Percentiles rank a stretch among this genome's conserved stretches.
phyloP scores from a whole-genome alignment of 495 filamentous ascomycete genomes.

The Penicillium coffeae region DNA sequence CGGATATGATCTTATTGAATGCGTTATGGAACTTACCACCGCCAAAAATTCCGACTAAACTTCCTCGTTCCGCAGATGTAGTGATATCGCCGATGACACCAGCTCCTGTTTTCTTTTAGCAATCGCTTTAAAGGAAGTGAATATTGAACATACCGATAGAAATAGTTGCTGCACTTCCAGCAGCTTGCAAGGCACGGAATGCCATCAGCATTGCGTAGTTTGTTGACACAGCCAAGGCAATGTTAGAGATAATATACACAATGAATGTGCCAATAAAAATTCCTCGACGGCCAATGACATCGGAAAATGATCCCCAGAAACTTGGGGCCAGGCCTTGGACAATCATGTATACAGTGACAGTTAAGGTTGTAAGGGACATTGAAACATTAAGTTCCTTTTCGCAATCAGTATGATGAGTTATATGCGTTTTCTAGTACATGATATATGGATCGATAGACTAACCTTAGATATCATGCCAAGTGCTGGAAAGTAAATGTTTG shows the following conservation, averaged over 20 bases:
- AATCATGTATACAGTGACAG: conserved; percentile 43
- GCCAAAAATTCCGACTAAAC: conserved; percentile 38
- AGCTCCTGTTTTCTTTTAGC: conserved; percentile 19
- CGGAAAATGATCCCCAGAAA: conserved; percentile 43
- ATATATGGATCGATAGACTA: neutral
- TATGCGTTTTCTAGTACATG: neutral
- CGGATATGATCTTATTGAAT: neutral
- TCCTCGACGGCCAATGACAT: conserved; percentile 36
- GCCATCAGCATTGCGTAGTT: conserved; percentile 60
- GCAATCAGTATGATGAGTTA: conserved; percentile 1
- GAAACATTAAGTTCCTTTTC: conserved; percentile 24
- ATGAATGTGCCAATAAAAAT: conserved; percentile 38
- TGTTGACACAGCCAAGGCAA: conserved; percentile 59
- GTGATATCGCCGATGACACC: conserved; percentile 42
- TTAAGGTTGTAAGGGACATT: conserved; percentile 34
- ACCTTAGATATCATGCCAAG: conserved; percentile 40
- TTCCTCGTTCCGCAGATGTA: conserved; percentile 33
- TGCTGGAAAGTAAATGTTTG: conserved; percentile 78
- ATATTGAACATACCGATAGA: conserved; percentile 29
- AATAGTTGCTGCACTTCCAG: conserved; percentile 54
- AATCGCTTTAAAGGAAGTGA: neutral
- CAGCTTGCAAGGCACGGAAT: conserved; percentile 60
- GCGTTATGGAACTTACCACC: conserved; percentile 27
- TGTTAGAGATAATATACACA: conserved; percentile 50
- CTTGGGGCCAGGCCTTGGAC: conserved; percentile 45